phyloP scores from a whole-genome alignment of 2,329 filamentous ascomycete species.

The Colletotrichum chrysophilum region DNA sequence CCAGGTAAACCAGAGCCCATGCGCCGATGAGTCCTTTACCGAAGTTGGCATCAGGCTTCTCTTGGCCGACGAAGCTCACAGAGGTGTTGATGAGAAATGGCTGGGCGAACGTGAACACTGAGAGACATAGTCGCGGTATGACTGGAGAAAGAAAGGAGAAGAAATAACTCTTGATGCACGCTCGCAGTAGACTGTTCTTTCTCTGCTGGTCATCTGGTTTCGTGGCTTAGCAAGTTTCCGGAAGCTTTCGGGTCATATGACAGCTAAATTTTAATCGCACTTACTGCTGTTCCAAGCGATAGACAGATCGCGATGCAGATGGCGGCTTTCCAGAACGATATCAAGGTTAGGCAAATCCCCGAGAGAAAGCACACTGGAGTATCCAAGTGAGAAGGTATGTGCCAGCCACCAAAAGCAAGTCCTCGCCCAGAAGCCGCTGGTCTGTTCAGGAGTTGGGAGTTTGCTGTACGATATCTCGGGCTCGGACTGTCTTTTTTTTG shows the following conservation, averaged over 20 bases:
- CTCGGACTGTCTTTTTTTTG: neutral
- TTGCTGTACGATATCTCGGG: neutral
- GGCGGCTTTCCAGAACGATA: neutral
- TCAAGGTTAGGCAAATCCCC: neutral
- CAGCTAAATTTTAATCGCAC: fast-evolving
- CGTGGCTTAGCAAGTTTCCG: neutral
- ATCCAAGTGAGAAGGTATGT: neutral
- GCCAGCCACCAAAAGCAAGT: slow-evolving; percentile 16
- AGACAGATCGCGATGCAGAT: neutral
- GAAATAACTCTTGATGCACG: slow-evolving; percentile 22
- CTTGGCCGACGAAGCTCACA: slow-evolving; percentile 23
- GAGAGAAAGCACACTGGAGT: neutral
- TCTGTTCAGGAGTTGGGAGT: neutral
- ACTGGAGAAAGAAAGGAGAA: slow-evolving; percentile 23
- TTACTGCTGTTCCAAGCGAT: slow-evolving; percentile 23
- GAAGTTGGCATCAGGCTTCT: slow-evolving; percentile 13
- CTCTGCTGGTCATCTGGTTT: slow-evolving; percentile 20
- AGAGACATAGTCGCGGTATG: slow-evolving; percentile 29
- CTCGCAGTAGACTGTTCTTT: slow-evolving; percentile 18
- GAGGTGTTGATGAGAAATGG: slow-evolving; percentile 33
- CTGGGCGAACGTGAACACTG: slow-evolving; percentile 33
- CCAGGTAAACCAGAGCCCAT: slow-evolving; percentile 34
- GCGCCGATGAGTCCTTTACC: slow-evolving; percentile 34
- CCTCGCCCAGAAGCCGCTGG: slow-evolving; percentile 8
- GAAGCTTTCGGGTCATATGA: neutral